Conservation (phyloP, 2,329 filamentous ascomycete species). For the Sporothrix schenckii region DNA sequence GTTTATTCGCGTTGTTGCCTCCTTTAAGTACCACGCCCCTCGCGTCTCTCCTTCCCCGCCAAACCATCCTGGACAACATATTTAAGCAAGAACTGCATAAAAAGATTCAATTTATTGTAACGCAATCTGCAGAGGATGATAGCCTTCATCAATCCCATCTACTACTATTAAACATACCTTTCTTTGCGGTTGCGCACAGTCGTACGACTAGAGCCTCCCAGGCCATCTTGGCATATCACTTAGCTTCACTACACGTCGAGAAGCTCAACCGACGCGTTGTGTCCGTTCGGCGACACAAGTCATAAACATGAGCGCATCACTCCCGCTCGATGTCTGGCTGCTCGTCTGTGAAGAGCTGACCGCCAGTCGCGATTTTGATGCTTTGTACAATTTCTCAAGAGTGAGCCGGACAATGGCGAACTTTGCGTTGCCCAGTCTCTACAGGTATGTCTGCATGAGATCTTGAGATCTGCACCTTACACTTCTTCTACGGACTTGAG, state of each 20-base stretch:
- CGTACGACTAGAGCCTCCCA: not conserved
- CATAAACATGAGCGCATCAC: slow-evolving; percentile 27
- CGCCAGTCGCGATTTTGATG: slow-evolving; percentile 58
- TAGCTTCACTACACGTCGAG: not conserved
- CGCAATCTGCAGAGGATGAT: not conserved
- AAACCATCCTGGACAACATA: not conserved
- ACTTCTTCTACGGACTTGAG: not conserved
- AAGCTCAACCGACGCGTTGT: slow-evolving; percentile 7
- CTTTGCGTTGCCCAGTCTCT: slow-evolving; percentile 63
- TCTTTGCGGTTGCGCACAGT: not conserved
- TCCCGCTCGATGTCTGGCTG: slow-evolving; percentile 64
- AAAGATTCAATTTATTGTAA: not conserved
- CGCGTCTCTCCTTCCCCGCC: slow-evolving; percentile 26
- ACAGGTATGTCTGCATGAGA: slow-evolving; percentile 53
- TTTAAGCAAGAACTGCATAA: not conserved
- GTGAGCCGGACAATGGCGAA: slow-evolving; percentile 59
- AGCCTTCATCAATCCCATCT: not conserved
- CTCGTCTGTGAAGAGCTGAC: slow-evolving; percentile 64
- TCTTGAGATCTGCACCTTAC: not conserved
- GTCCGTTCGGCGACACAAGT: not conserved
- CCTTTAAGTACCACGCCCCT: slow-evolving; percentile 1
- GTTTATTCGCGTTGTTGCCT: slow-evolving; percentile 11
- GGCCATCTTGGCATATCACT: not conserved
- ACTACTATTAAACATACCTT: not conserved
- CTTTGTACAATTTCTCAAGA: slow-evolving; percentile 62